Conservation (phyloP, 352 stramenopile species). For the Elongisporangium prolatum region DNA sequence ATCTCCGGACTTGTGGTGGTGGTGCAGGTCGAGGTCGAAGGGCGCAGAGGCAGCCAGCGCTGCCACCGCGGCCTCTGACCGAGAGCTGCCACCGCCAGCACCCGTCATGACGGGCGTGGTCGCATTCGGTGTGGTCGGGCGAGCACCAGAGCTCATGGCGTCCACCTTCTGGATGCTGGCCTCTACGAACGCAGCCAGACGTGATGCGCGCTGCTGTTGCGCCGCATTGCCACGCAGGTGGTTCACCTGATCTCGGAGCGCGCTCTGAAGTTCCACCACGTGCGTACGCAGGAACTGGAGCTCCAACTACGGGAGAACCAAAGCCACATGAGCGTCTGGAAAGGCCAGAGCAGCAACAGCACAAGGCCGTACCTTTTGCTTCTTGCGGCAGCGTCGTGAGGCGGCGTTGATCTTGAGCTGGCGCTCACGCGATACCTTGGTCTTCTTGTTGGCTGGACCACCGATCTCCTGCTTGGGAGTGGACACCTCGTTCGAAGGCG, state of each 20-base stretch:
- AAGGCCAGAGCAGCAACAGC: neutral
- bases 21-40: constrained; percentile 20
- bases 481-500: constrained; percentile 7
- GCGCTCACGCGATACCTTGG: constrained; percentile 78
- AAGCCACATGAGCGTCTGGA: constrained; percentile 1
- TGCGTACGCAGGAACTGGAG: constrained; percentile 81
- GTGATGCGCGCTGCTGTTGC: constrained; percentile 39
- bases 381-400: constrained; percentile 76
- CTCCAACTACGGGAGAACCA: constrained; percentile 30
- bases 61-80: neutral
- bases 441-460: constrained; percentile 51
- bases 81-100: constrained; percentile 9
- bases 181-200: constrained; percentile 58
- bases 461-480: constrained; percentile 8
- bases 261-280: constrained; percentile 72
- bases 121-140: constrained; percentile 18
- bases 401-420: constrained; percentile 88
- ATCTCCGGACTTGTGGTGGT: constrained; percentile 1
- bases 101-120: constrained; percentile 8
- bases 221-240: constrained; percentile 31
- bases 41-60: neutral
- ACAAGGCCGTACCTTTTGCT: constrained; percentile 49
- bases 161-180: constrained; percentile 70
- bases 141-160: constrained; percentile 65
- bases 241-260: constrained; percentile 61